Conservation (phyloP, 768 basidiomycete genomes). For the Suillus decipiens region DNA sequence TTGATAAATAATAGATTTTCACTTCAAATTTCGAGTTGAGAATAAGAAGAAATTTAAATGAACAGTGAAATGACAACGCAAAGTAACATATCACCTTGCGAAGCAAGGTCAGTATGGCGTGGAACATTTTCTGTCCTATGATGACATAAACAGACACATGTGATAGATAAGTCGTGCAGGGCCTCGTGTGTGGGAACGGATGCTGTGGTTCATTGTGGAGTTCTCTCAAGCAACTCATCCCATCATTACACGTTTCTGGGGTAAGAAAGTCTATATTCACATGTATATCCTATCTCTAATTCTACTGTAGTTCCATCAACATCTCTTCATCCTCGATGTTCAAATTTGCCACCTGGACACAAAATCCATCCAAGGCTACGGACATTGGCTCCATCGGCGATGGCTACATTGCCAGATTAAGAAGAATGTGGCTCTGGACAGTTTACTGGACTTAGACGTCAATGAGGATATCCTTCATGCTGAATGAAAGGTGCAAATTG, state of each 20-base stretch:
- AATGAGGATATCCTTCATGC: background rate
- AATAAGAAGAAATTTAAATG: too few species aligned
- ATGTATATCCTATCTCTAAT: background rate
- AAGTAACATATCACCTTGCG: too few species aligned
- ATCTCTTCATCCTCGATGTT: conserved; percentile 15
- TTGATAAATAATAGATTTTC: too few species aligned
- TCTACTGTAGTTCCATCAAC: conserved; percentile 12
- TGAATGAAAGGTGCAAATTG: conserved; percentile 10
- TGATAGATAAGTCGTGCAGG: too few species aligned
- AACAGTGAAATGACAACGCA: too few species aligned
- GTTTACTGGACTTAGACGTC: background rate
- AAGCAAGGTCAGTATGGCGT: too few species aligned
- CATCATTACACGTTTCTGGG: conserved; percentile 17
- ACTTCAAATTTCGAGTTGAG: too few species aligned
- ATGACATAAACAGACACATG: too few species aligned
- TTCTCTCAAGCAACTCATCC: conserved; percentile 23
- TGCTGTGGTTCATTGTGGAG: too few species aligned
- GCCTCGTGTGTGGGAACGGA: too few species aligned
- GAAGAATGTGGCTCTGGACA: background rate
- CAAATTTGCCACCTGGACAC: conserved; percentile 11
- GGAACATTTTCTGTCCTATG: too few species aligned
- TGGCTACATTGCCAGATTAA: background rate
- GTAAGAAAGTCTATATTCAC: conserved; percentile 13
- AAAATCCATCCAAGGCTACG: background rate
- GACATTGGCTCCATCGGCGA: conserved; percentile 13